phyloP scores from a whole-genome alignment of 2,329 filamentous ascomycete species.

The Laburnicola sp. region DNA sequence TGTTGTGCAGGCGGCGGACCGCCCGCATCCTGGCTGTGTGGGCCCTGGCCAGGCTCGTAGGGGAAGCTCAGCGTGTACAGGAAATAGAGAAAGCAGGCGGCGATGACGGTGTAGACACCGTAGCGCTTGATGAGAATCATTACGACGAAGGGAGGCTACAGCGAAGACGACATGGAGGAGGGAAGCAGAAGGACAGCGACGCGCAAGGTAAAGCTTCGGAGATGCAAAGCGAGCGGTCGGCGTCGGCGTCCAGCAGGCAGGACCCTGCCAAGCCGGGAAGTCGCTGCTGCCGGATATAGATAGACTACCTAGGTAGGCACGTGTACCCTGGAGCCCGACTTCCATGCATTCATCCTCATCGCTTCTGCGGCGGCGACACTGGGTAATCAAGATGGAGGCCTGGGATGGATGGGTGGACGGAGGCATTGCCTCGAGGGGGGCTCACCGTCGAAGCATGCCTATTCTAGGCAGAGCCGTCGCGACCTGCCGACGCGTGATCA shows the following conservation, averaged over 20 bases:
- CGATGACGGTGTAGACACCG: slow-evolving; percentile 39
- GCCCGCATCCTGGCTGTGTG: not conserved
- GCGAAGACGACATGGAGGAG: slow-evolving; percentile 14
- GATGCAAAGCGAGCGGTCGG: slow-evolving; percentile 2
- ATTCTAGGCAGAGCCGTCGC: slow-evolving; percentile 9
- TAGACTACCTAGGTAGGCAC: too few relatives aligned
- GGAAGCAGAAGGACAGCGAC: slow-evolving; percentile 8
- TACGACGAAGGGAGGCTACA: slow-evolving; percentile 16
- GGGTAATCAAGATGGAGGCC: too few relatives aligned
- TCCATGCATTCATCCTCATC: too few relatives aligned
- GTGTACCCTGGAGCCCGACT: too few relatives aligned
- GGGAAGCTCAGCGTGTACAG: slow-evolving; percentile 44
- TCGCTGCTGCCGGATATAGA: too few relatives aligned
- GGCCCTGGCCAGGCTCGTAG: slow-evolving; percentile 23
- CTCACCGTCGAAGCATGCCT: too few relatives aligned
- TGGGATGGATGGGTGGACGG: too few relatives aligned
- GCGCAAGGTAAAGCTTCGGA: not conserved
- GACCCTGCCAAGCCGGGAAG: slow-evolving; percentile 16
- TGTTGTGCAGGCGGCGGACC: not conserved
- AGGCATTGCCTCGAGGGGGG: too few relatives aligned
- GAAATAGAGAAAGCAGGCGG: slow-evolving; percentile 41
- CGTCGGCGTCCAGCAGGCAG: slow-evolving; percentile 2
- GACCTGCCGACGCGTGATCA: slow-evolving; percentile 9
- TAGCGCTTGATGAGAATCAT: slow-evolving; percentile 49
- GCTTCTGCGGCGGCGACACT: too few relatives aligned